Evolutionary conservation across 768 basidiomycete species (phyloP), one percentile per base, ranked within the genome.

Genomic region (Hygrophorus pudorinus): DNA sequence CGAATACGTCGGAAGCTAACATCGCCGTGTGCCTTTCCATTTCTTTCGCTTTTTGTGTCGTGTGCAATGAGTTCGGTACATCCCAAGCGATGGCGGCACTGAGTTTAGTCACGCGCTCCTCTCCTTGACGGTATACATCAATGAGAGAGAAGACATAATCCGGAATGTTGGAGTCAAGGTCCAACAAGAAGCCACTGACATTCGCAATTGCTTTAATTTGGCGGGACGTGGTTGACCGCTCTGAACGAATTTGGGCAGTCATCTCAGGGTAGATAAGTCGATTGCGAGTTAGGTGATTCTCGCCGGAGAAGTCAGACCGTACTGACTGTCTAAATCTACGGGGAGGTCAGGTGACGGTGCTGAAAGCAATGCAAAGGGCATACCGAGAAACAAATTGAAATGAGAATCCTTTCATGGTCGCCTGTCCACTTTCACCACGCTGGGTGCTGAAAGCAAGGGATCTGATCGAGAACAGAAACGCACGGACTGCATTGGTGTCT

Each of bases 341-440:
- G 37, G 16, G n/a, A 20, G n/a, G 21, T 60, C 21, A 58, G 47
- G 24, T 38, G 16, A 13, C 9, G 31, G 30, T 47, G 35, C 12
- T 36, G 45, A 10, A 30, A 24, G 48, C 31, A 50, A 17, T 18
- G n/a, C 28, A 14, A 41, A 45, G 13, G 32, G 55, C 75, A 52
- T 65, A 90, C 89, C 71, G 65, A 35, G 82, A 62, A 2, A 92
- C 73, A 60, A 97, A 96, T 60, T 93, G 90, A 59, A 96, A 79
- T 10, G 83, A 83, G 48, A 94, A 71, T 7, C 75, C 71, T 42
- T 72, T 68, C 60, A 96, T 81, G 7, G 66, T 68, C 36, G 83
- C 82, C 56, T 81, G 71, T 4, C 92, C 91, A 14, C 78, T 83
- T 56, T 90, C 84, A 20, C 83, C 86, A 18, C 76, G 76, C 51